Percentiles rank a stretch among this genome's conserved stretches.
Evolutionary conservation across 2,329 filamentous ascomycete genomes (phyloP).

Genomic region (Pezicula radicicola): DNA sequence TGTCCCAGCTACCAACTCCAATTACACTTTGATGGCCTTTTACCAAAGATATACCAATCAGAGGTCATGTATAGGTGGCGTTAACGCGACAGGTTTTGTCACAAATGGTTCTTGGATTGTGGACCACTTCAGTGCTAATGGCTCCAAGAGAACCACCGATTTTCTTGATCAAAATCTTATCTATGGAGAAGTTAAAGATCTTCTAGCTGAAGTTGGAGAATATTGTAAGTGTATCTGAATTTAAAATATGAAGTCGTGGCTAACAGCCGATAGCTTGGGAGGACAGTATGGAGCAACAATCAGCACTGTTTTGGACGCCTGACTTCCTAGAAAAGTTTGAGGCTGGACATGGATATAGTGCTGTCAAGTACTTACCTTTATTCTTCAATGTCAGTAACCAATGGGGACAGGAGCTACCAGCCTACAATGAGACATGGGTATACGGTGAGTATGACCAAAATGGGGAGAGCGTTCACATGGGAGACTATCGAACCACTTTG

Average conservation of each 20-base stretch:
- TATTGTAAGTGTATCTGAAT: slow-evolving; percentile 16
- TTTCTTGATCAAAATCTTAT: slow-evolving; percentile 4
- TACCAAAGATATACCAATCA: slow-evolving; percentile 13
- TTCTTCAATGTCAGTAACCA: slow-evolving; percentile 16
- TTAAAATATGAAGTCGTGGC: background rate
- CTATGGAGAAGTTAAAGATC: background rate
- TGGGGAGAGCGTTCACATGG: background rate
- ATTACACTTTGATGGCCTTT: background rate
- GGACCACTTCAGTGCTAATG: slow-evolving; percentile 5
- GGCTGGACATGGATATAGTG: slow-evolving; percentile 28
- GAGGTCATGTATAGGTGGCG: slow-evolving; percentile 24
- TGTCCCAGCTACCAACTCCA: background rate
- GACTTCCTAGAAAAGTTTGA: slow-evolving; percentile 28
- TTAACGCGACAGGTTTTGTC: slow-evolving; percentile 16
- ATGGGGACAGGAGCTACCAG: background rate
- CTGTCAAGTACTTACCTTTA: slow-evolving; percentile 31
- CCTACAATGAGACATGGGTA: background rate
- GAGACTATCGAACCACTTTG: slow-evolving; percentile 2
- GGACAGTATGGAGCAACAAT: slow-evolving; percentile 30
- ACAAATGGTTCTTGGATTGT: slow-evolving; percentile 32
- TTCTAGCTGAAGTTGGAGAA: background rate
- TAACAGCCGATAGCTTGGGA: slow-evolving; percentile 22
- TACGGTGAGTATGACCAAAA: background rate
- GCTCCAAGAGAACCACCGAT: background rate
- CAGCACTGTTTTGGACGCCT: slow-evolving; percentile 35